Percentiles rank a stretch among this genome's conserved stretches.
These are phyloP conservation scores for Botrytis byssoidea DNA, from an alignment of 2,329 filamentous ascomycete genomes.

Conservation along the genomic window DNA sequence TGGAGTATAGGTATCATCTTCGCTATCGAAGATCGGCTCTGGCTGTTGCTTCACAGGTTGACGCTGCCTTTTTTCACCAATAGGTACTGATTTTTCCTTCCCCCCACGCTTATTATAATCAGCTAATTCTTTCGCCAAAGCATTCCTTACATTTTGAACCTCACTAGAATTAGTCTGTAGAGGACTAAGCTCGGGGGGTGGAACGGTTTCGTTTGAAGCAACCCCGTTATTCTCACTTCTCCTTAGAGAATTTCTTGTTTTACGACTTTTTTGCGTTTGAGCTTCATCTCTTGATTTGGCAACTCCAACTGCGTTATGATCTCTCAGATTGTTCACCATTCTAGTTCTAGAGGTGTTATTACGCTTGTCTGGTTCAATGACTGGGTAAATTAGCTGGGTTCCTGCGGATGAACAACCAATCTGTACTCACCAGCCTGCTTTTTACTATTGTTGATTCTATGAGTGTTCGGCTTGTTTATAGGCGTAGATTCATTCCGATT, in stretches of 20 bases:
- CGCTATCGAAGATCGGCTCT: not conserved
- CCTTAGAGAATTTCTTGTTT: not conserved
- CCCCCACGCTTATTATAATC: not conserved
- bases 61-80: not conserved
- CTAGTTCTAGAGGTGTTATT: not conserved
- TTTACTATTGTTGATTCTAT: not conserved
- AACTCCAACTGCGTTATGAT: not conserved
- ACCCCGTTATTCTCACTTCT: not conserved
- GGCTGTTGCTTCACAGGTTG: not conserved
- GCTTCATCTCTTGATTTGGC: not conserved
- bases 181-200: accelerated
- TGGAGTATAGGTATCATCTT: not conserved
- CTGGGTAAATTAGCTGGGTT: not conserved
- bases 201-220: not conserved
- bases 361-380: not conserved
- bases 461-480: not conserved
- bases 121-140: not conserved
- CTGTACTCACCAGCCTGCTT: not conserved
- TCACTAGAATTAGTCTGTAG: accelerated
- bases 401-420: not conserved
- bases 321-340: not conserved
- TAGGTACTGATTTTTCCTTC: not conserved
- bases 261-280: not conserved
- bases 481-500: not conserved
- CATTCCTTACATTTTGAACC: not conserved